phyloP scores from a whole-genome alignment of 331 rosid species.

The Acacia pycnantha region DNA sequence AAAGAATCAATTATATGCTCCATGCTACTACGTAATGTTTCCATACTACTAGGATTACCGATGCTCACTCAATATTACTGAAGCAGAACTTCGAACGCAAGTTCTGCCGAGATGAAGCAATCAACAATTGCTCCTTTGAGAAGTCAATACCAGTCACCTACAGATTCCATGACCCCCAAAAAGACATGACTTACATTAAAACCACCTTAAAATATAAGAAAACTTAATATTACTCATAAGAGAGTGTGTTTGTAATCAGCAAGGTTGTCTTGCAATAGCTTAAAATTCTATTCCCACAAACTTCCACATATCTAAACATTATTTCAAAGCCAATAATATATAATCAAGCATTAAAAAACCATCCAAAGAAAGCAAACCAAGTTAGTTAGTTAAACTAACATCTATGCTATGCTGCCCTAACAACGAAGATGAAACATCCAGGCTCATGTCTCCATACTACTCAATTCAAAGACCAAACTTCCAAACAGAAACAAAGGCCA shows the following conservation, averaged over 20 bases:
- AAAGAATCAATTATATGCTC: neutral
- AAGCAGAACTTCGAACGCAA: conserved; percentile 43
- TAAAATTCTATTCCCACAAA: neutral
- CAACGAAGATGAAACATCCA: neutral
- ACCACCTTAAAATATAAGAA: neutral
- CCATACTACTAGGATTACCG: conserved; percentile 54
- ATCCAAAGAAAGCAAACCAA: neutral
- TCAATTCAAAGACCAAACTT: neutral
- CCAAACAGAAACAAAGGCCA: neutral
- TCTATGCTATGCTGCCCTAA: too few relatives aligned
- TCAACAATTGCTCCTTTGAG: conserved; percentile 58
- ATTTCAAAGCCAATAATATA: neutral
- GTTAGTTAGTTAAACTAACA: too few relatives aligned
- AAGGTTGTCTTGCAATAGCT: neutral
- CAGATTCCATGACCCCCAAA: conserved; percentile 2
- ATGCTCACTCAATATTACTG: conserved; percentile 93
- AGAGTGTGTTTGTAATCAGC: neutral
- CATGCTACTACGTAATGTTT: conserved; percentile 2
- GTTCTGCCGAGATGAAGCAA: conserved; percentile 61
- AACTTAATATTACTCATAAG: neutral
- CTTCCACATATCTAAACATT: neutral
- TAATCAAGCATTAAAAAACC: neutral
- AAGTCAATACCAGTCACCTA: conserved; percentile 92
- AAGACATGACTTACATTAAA: neutral
- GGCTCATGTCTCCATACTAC: neutral